Conservation (phyloP, 2,329 filamentous ascomycete species). For the Beauveria pseudobassiana region DNA sequence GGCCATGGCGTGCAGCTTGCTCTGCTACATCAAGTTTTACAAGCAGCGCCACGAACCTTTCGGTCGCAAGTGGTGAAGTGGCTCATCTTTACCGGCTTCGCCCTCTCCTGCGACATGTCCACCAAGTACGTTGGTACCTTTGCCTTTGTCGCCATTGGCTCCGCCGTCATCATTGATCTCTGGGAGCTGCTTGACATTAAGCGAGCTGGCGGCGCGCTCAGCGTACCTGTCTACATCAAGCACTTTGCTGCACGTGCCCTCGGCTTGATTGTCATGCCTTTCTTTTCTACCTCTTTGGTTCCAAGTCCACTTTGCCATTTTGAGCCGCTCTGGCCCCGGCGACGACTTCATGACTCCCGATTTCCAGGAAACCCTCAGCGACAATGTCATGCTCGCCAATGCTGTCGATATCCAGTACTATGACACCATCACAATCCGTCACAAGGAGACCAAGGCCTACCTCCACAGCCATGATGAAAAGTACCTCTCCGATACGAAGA, state of each 20-base stretch:
- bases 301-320: conserved; percentile 94
- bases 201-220: conserved; percentile 72
- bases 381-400: conserved; percentile 87
- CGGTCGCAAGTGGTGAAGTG: conserved; percentile 98
- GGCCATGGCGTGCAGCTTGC: conserved; percentile 89
- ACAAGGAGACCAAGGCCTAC: conserved; percentile 97
- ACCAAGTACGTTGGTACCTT: conserved; percentile 97
- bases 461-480: conserved; percentile 85
- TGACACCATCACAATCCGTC: conserved; percentile 76
- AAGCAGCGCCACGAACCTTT: conserved; percentile 88
- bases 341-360: conserved; percentile 99
- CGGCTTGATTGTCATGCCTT: conserved; percentile 81
- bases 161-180: conserved; percentile 86
- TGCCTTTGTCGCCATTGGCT: conserved; percentile 94
- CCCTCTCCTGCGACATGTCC: conserved; percentile 93
- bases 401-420: conserved; percentile 84
- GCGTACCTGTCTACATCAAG: conserved; percentile 71
- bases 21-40: conserved; percentile 96
- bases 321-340: conserved; percentile 81
- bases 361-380: conserved; percentile 93
- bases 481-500: conserved; percentile 94
- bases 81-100: conserved; percentile 90
- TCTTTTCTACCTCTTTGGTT: conserved; percentile 99
- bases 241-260: conserved; percentile 85
- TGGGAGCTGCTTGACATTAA: conserved; percentile 93